phyloP scores from a whole-genome alignment of 2,329 filamentous ascomycete genomes.

The Ophiostoma ips region DNA sequence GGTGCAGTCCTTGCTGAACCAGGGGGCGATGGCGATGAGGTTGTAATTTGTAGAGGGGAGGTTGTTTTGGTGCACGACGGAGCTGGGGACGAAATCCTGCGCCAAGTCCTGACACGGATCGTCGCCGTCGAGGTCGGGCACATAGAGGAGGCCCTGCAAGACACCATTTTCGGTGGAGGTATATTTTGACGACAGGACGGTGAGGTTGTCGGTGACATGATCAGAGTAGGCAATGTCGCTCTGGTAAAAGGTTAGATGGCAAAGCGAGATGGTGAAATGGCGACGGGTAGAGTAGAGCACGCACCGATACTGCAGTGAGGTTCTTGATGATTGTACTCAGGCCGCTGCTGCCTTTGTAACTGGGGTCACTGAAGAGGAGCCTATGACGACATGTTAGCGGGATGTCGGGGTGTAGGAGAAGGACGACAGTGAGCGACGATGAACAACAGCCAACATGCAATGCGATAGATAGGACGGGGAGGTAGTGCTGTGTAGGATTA shows the following conservation, averaged over 20 bases:
- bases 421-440: too few relatives aligned
- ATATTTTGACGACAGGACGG: slow-evolving; percentile 60
- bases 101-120: slow-evolving; percentile 51
- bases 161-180: slow-evolving; percentile 43
- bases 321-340: slow-evolving; percentile 42
- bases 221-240: slow-evolving; percentile 38
- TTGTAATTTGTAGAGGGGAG: slow-evolving; percentile 57
- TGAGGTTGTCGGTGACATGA: slow-evolving; percentile 44
- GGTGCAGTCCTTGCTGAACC: slow-evolving; percentile 64
- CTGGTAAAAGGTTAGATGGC: slow-evolving; percentile 15
- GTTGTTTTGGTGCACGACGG: slow-evolving; percentile 59
- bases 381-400: slow-evolving; percentile 19
- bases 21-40: slow-evolving; percentile 72
- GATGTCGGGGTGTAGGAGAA: neutral
- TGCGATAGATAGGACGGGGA: too few relatives aligned
- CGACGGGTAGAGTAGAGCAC: slow-evolving; percentile 16
- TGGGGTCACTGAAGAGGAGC: slow-evolving; percentile 46
- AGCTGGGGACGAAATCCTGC: slow-evolving; percentile 52
- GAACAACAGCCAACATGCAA: too few relatives aligned
- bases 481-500: neutral
- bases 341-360: slow-evolving; percentile 35
- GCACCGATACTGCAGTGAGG: slow-evolving; percentile 41
- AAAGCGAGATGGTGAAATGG: neutral
- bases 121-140: slow-evolving; percentile 50
- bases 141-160: slow-evolving; percentile 71